Percentiles rank a stretch among this genome's conserved stretches.
These are phyloP conservation scores for Quercus glauca DNA, from an alignment of 306 rosid species.

Conservation along the genomic window DNA sequence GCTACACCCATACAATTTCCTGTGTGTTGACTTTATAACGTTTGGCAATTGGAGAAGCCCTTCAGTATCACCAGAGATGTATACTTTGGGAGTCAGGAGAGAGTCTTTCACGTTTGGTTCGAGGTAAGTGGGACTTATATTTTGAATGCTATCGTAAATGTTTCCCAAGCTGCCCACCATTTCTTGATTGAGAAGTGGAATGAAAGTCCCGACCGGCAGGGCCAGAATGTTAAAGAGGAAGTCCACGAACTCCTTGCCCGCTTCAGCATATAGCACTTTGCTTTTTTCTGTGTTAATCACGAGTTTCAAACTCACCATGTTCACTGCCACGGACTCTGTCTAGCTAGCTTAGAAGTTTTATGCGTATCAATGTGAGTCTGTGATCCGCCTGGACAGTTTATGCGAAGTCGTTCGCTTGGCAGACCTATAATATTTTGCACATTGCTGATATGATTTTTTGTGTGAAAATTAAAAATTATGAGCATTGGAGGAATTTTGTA, in stretches of 20 bases:
- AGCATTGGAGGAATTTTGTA: too few species aligned
- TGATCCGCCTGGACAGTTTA: too few species aligned
- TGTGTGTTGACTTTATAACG: too few species aligned
- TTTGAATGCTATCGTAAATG: conserved; percentile 41
- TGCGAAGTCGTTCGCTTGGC: too few species aligned
- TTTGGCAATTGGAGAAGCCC: too few species aligned
- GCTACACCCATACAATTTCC: too few species aligned
- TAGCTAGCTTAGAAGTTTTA: too few species aligned
- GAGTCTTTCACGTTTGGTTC: conserved; percentile 10
- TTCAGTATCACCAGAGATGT: not conserved
- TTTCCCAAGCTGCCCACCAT: conserved; percentile 46
- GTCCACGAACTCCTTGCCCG: conserved; percentile 41
- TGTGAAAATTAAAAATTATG: too few species aligned
- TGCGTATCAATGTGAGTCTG: too few species aligned
- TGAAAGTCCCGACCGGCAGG: conserved; percentile 29
- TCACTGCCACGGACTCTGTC: not conserved
- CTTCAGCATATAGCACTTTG: conserved; percentile 47
- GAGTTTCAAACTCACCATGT: not conserved
- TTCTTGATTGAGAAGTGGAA: conserved; percentile 18
- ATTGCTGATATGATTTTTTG: too few species aligned
- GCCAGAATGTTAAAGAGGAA: conserved; percentile 38
- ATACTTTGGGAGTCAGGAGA: conserved; percentile 22
- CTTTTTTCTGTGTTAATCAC: conserved; percentile 25
- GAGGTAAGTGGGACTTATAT: conserved; percentile 32
- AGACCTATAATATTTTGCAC: too few species aligned